These are phyloP conservation scores for Cercospora beticola DNA, from an alignment of 2,329 filamentous ascomycete species.

Conservation along the genomic window DNA sequence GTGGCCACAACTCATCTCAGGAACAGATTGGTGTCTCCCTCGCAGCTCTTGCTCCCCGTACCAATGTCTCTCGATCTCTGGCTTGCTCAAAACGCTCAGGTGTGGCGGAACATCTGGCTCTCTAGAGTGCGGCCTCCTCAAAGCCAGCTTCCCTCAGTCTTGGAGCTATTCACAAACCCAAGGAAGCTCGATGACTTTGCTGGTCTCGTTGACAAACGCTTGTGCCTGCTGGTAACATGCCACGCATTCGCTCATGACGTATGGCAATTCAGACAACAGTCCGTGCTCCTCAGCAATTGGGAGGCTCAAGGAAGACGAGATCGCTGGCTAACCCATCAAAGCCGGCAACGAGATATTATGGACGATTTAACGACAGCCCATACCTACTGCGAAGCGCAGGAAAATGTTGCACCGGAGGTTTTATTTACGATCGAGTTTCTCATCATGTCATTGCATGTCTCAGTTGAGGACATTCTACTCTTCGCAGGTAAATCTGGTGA, in stretches of 20 bases:
- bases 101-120: slow-evolving; percentile 63
- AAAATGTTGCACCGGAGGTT: slow-evolving; percentile 31
- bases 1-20: slow-evolving; percentile 64
- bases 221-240: slow-evolving; percentile 60
- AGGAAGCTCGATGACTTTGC: slow-evolving; percentile 38
- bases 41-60: slow-evolving; percentile 64
- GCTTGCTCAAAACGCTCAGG: slow-evolving; percentile 60
- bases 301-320: slow-evolving; percentile 25
- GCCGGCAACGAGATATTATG: slow-evolving; percentile 25
- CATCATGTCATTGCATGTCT: slow-evolving; percentile 61
- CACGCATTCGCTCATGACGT: slow-evolving; percentile 56
- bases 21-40: slow-evolving; percentile 64
- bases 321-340: slow-evolving; percentile 29
- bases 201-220: slow-evolving; percentile 53
- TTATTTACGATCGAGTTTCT: slow-evolving; percentile 50
- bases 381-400: slow-evolving; percentile 26
- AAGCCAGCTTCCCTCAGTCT: slow-evolving; percentile 49
- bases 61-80: slow-evolving; percentile 63
- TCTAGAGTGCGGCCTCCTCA: slow-evolving; percentile 30
- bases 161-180: slow-evolving; percentile 42
- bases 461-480: slow-evolving; percentile 61
- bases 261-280: slow-evolving; percentile 59
- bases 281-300: slow-evolving; percentile 32
- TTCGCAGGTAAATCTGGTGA: slow-evolving; percentile 65
- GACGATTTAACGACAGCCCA: slow-evolving; percentile 26